Conservation (phyloP, 2,329 filamentous ascomycete genomes). For the Arthrobotrys conoides region DNA sequence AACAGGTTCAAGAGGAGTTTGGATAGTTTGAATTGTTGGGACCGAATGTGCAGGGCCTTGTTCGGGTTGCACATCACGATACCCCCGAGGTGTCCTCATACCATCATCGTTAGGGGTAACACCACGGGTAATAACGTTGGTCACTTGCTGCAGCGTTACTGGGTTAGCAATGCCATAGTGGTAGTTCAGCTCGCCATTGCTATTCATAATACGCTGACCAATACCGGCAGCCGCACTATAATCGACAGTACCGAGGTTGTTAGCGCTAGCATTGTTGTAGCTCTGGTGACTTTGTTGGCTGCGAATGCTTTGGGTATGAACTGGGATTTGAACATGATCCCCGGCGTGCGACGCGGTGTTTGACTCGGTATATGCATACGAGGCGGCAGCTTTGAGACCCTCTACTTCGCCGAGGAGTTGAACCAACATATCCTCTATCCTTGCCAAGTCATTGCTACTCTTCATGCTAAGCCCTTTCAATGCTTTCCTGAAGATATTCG, state of each 20-base stretch:
- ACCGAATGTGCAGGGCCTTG: conserved; percentile 25
- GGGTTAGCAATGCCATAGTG: conserved; percentile 64
- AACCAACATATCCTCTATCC: conserved; percentile 92
- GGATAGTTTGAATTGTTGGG: conserved; percentile 60
- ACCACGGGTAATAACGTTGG: conserved; percentile 77
- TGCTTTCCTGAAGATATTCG: conserved; percentile 94
- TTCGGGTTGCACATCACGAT: conserved; percentile 41
- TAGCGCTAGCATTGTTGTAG: conserved; percentile 60
- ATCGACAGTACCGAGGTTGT: conserved; percentile 66
- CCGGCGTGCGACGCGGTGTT: conserved; percentile 60
- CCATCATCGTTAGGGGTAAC: conserved; percentile 71
- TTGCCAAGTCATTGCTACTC: conserved; percentile 86
- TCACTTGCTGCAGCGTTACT: conserved; percentile 60
- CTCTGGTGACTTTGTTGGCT: conserved; percentile 53
- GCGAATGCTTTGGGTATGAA: conserved; percentile 49
- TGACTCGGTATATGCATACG: conserved; percentile 67
- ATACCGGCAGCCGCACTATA: conserved; percentile 66
- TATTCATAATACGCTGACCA: conserved; percentile 61
- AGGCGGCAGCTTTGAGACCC: conserved; percentile 76
- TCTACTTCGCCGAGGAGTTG: conserved; percentile 94
- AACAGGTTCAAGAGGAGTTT: conserved; percentile 62
- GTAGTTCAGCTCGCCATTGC: conserved; percentile 61
- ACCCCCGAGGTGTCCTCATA: conserved; percentile 55
- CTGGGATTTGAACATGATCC: conserved; percentile 62
- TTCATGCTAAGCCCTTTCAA: conserved; percentile 90